Evolutionary conservation across 192 early-diverging fungal species (phyloP).

Genomic region (Dispira simplex): DNA sequence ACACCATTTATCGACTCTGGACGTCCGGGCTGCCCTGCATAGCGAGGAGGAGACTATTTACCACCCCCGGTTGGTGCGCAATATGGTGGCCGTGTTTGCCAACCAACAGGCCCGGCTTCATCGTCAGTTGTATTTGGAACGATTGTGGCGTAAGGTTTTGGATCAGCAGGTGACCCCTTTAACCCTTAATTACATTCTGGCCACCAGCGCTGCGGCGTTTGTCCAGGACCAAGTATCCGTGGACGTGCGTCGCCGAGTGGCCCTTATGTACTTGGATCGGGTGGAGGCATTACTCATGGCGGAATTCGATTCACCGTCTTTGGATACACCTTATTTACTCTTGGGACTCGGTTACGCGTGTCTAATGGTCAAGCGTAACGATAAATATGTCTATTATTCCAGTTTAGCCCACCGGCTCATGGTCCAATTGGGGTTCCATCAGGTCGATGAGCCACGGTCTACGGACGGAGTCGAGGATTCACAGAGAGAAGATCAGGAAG

Average conservation of each 20-base stretch:
- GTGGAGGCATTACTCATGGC: background rate
- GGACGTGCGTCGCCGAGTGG: background rate
- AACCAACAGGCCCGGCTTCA: background rate
- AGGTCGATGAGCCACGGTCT: too few relatives aligned
- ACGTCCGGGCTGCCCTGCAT: background rate
- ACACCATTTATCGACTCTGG: too few relatives aligned
- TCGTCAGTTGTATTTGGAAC: background rate
- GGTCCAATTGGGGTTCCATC: background rate
- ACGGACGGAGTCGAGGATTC: too few relatives aligned
- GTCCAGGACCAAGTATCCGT: background rate
- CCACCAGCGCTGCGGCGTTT: background rate
- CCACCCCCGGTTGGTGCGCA: background rate
- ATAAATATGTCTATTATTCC: background rate
- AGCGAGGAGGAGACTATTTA: background rate
- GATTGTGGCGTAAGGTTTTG: background rate
- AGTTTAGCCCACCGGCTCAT: background rate
- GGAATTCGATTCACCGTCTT: background rate
- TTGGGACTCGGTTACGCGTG: background rate
- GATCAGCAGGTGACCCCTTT: background rate
- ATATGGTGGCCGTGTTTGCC: background rate
- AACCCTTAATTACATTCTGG: slow-evolving; percentile 7
- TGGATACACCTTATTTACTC: background rate
- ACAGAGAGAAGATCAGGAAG: too few relatives aligned
- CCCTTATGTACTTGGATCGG: slow-evolving; percentile 6
- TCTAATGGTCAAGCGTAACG: background rate